These are phyloP conservation scores for Aspergillus tubingensis DNA, from an alignment of 2,329 filamentous ascomycete genomes.

Conservation along the genomic window DNA sequence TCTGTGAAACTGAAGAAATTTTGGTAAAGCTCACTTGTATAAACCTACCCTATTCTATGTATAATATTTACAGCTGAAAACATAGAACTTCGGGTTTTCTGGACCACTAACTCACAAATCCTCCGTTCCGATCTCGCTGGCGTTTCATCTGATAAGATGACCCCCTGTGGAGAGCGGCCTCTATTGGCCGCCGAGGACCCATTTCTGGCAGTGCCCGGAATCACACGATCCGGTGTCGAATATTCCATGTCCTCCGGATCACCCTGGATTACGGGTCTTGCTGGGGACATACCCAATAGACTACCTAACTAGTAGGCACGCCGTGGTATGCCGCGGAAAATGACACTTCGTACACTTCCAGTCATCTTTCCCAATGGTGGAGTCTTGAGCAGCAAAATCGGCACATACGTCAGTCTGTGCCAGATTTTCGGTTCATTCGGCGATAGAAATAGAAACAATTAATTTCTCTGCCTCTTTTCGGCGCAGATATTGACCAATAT, in stretches of 20 bases:
- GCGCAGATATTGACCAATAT: background rate
- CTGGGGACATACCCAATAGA: background rate
- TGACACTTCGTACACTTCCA: background rate
- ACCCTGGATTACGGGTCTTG: background rate
- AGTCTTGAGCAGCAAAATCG: background rate
- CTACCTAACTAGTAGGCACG: background rate
- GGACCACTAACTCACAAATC: background rate
- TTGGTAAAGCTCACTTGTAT: too few species aligned
- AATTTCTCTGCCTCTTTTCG: background rate
- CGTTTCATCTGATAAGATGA: slow-evolving; percentile 8
- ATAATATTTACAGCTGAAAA: background rate
- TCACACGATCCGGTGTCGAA: slow-evolving; percentile 2
- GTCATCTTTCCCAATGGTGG: background rate
- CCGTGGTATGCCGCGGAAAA: background rate
- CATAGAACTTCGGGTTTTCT: background rate
- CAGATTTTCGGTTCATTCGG: background rate
- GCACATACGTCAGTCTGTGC: background rate
- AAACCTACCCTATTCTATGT: too few species aligned
- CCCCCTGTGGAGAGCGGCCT: background rate
- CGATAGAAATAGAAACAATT: background rate
- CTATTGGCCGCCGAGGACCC: background rate
- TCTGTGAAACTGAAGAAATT: too few species aligned
- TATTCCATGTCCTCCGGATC: background rate
- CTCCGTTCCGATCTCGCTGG: background rate
- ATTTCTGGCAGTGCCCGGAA: slow-evolving; percentile 1